These are phyloP conservation scores for Leishmania arabica DNA, from an alignment of 208 protist genomes.

Conservation along the genomic window DNA sequence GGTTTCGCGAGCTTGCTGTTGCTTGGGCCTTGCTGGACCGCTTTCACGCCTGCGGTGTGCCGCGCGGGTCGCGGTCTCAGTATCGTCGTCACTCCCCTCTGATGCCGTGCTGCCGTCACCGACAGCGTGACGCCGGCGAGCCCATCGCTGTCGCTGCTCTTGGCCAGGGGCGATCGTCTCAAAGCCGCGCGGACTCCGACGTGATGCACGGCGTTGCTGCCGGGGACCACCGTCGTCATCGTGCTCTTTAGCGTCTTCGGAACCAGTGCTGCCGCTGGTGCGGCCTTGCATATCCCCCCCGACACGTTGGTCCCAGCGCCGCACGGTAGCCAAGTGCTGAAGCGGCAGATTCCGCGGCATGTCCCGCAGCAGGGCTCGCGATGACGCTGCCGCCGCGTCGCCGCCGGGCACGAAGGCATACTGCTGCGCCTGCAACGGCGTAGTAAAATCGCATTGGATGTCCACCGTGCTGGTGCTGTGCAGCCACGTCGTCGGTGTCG, in stretches of 20 bases:
- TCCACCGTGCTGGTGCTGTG: conserved; percentile 23
- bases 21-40: not conserved
- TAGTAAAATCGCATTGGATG: conserved; percentile 29
- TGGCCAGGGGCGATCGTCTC: conserved; percentile 27
- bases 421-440: conserved; percentile 23
- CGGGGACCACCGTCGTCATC: not conserved
- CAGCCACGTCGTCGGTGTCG: not conserved
- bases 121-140: not conserved
- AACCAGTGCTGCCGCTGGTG: not conserved
- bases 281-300: not conserved
- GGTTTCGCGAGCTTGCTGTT: not conserved
- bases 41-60: not conserved
- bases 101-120: not conserved
- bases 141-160: conserved; percentile 6
- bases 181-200: not conserved
- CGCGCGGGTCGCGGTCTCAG: not conserved
- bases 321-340: conserved; percentile 25
- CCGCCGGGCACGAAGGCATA: conserved; percentile 28
- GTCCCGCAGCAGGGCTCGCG: conserved; percentile 38
- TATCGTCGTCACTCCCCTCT: not conserved
- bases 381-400: not conserved
- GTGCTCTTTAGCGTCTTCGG: not conserved
- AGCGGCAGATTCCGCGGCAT: conserved; percentile 55
- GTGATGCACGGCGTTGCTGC: not conserved
- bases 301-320: conserved; percentile 20